Evolutionary conservation across 305 asterid genomes (phyloP).

Genomic region (Fraxinus greggii): DNA sequence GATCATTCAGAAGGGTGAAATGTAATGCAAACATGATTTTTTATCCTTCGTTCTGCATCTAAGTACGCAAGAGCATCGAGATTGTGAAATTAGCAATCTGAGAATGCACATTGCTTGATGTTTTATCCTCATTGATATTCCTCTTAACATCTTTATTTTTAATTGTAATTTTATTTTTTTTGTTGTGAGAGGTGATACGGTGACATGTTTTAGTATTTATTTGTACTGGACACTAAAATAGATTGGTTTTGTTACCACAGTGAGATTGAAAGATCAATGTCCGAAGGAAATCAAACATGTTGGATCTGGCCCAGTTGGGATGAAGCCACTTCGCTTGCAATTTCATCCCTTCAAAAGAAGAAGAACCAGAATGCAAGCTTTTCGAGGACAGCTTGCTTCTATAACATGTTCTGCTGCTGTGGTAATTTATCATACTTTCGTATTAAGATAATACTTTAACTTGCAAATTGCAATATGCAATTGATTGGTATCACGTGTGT

Average conservation of each 20-base stretch:
- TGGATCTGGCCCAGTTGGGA: slow-evolving; percentile 23
- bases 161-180: no score
- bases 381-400: slow-evolving; percentile 39
- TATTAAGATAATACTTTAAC: background rate
- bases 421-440: slow-evolving; percentile 22
- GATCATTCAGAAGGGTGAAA: background rate
- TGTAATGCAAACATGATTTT: background rate
- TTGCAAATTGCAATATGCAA: background rate
- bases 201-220: background rate
- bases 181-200: background rate
- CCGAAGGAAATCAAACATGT: slow-evolving; percentile 29
- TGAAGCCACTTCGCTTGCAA: slow-evolving; percentile 33
- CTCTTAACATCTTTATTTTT: background rate
- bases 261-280: slow-evolving; percentile 33
- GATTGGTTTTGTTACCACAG: slow-evolving; percentile 18
- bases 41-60: slow-evolving; percentile 7
- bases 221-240: background rate
- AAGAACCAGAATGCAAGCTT: slow-evolving; percentile 16
- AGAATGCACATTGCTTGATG: background rate
- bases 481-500: background rate
- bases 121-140: background rate
- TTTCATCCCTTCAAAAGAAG: slow-evolving; percentile 34
- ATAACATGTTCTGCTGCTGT: slow-evolving; percentile 55
- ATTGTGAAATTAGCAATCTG: background rate
- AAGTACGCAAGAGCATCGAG: background rate